phyloP scores from a whole-genome alignment of 441 rosid genomes.

The Biscutella laevigata region DNA sequence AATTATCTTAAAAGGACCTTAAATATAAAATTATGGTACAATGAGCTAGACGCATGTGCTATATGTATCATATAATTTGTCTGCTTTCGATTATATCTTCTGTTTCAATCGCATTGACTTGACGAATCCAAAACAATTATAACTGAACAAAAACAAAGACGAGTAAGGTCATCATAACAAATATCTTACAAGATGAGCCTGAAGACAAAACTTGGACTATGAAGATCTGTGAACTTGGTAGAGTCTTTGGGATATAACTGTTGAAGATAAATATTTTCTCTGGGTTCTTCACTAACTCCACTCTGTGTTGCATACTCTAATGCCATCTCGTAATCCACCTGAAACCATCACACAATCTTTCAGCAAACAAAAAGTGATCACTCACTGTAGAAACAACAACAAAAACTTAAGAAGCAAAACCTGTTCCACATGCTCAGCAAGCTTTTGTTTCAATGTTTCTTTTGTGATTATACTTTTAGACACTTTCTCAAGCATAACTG shows the following conservation, averaged over 20 bases:
- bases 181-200: slow-evolving; percentile 45
- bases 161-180: too few species aligned
- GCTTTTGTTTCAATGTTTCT: slow-evolving; percentile 61
- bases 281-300: slow-evolving; percentile 89
- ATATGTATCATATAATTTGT: too few species aligned
- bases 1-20: too few species aligned
- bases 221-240: slow-evolving; percentile 41
- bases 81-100: too few species aligned
- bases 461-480: slow-evolving; percentile 51
- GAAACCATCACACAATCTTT: slow-evolving; percentile 26
- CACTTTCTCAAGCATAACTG: slow-evolving; percentile 49
- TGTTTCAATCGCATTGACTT: too few species aligned
- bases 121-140: too few species aligned
- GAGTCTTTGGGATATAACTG: slow-evolving; percentile 36
- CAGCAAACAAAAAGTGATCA: background rate
- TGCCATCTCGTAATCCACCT: slow-evolving; percentile 99
- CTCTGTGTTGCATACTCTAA: slow-evolving; percentile 93
- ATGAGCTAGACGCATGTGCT: too few species aligned
- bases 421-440: slow-evolving; percentile 83
- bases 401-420: too few species aligned
- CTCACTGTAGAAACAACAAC: too few species aligned
- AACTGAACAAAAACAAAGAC: too few species aligned
- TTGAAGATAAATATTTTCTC: slow-evolving; percentile 56
- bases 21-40: too few species aligned
- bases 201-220: slow-evolving; percentile 53